phyloP scores from a whole-genome alignment of 768 basidiomycete species.

The Naematelia encephala region DNA sequence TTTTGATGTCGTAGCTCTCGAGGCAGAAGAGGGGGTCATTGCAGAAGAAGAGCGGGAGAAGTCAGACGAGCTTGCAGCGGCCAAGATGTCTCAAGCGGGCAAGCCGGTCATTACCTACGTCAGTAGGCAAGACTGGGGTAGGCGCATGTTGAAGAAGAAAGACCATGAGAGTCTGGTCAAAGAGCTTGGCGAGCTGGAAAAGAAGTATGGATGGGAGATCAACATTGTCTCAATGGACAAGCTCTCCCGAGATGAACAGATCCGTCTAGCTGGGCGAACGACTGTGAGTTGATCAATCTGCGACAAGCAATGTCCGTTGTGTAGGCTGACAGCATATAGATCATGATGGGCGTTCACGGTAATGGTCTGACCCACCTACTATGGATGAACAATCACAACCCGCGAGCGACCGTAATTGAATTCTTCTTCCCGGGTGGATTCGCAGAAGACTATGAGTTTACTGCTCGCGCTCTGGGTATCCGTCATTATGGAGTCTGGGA shows the following conservation, averaged over 20 bases:
- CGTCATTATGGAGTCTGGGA: conserved; percentile 79
- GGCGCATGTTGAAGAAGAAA: conserved; percentile 71
- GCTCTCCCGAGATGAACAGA: conserved; percentile 73
- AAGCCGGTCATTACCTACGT: conserved; percentile 88
- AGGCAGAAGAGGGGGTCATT: conserved; percentile 44
- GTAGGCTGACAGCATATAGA: conserved; percentile 4
- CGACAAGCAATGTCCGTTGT: neutral
- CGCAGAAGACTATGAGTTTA: conserved; percentile 85
- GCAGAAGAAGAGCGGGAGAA: conserved; percentile 41
- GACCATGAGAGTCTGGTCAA: conserved; percentile 76
- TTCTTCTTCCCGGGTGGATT: conserved; percentile 78
- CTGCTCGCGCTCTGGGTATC: conserved; percentile 73
- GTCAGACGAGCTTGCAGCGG: conserved; percentile 22
- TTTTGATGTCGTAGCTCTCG: conserved; percentile 31
- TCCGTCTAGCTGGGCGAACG: conserved; percentile 73
- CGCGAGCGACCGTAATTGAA: conserved; percentile 76
- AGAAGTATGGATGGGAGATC: conserved; percentile 75
- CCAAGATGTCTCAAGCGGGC: conserved; percentile 50
- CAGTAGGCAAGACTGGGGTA: conserved; percentile 80
- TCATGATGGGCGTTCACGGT: conserved; percentile 52
- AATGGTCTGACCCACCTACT: conserved; percentile 70
- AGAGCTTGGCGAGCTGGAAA: conserved; percentile 67
- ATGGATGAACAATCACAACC: conserved; percentile 69
- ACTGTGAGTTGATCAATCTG: conserved; percentile 59
- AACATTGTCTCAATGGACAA: conserved; percentile 83